A percentile compares a stretch with the other conserved stretches of the same genome.
phyloP scores from a whole-genome alignment of 2,329 filamentous ascomycete species.

The Aspergillus ruber region DNA sequence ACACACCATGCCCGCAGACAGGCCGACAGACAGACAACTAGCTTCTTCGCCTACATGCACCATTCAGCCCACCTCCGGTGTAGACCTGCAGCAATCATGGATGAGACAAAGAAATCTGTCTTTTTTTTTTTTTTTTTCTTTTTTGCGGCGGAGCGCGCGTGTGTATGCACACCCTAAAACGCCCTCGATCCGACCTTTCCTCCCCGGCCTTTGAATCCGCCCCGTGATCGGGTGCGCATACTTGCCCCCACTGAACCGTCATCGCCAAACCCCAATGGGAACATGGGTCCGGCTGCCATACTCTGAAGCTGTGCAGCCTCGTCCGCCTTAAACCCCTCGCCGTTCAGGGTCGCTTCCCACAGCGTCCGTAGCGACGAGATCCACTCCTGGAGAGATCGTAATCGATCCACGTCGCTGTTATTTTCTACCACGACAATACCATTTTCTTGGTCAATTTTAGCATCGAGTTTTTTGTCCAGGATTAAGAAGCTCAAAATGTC shows the following conservation, averaged over 20 bases:
- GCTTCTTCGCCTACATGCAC: no score
- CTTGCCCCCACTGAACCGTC: constrained; percentile 17
- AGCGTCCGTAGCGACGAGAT: constrained; percentile 62
- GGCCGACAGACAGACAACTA: no score
- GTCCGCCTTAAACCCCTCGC: constrained; percentile 57
- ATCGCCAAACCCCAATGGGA: constrained; percentile 28
- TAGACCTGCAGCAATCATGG: no score
- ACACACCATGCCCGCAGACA: no score
- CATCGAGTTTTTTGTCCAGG: constrained; percentile 77
- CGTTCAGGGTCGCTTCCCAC: constrained; percentile 65
- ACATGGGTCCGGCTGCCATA: constrained; percentile 18
- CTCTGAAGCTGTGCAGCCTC: constrained; percentile 26
- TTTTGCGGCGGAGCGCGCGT: no score
- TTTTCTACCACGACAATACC: constrained; percentile 77
- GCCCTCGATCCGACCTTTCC: constrained; percentile 1
- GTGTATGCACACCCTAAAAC: neutral
- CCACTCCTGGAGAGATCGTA: constrained; percentile 67
- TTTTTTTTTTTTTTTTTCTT: no score
- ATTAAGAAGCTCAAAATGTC: constrained; percentile 96
- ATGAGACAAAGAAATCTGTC: no score
- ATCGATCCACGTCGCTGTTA: constrained; percentile 61
- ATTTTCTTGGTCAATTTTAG: constrained; percentile 81
- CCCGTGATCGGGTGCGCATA: constrained; percentile 20
- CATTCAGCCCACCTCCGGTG: no score
- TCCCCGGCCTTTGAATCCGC: constrained; percentile 20